Evolutionary conservation across 768 basidiomycete species (phyloP).

Genomic region (Phanerochaete carnosa): DNA sequence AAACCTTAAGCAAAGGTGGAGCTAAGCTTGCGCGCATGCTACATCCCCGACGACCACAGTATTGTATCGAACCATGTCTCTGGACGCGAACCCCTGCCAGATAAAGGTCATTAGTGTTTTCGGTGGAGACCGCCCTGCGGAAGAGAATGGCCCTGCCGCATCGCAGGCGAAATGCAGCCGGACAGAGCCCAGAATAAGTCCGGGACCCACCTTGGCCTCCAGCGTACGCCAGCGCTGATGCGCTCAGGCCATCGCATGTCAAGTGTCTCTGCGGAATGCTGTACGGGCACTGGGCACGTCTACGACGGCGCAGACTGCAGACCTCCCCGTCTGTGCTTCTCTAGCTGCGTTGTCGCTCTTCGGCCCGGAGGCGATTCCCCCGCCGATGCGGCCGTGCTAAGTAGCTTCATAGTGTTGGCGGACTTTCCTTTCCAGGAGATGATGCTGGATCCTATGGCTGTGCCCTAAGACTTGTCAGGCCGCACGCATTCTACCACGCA

Average conservation of each 20-base stretch:
- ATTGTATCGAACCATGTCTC: not conserved
- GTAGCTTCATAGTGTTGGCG: constrained; percentile 28
- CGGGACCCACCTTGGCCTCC: not conserved
- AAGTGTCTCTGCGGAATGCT: not conserved
- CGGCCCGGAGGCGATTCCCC: not conserved
- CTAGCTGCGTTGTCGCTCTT: not conserved
- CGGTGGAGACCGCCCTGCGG: not conserved
- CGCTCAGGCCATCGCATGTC: not conserved
- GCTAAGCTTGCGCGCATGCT: not conserved
- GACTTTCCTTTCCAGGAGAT: constrained; percentile 32
- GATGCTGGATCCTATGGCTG: constrained; percentile 31
- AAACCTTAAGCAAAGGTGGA: not conserved
- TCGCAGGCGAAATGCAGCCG: not conserved
- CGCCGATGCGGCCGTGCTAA: not conserved
- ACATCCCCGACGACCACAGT: not conserved
- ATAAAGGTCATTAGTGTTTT: not conserved
- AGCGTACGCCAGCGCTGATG: not conserved
- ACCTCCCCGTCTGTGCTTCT: constrained; percentile 40
- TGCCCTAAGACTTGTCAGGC: constrained; percentile 23
- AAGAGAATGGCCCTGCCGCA: not conserved
- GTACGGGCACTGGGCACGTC: constrained; percentile 1
- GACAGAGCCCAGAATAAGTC: not conserved
- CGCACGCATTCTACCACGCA: constrained; percentile 30
- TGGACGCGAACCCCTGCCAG: not conserved
- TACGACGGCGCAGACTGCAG: constrained; percentile 40